These are phyloP conservation scores for Gentiana macrophylla DNA, from an alignment of 257 asterid species.

Conservation along the genomic window DNA sequence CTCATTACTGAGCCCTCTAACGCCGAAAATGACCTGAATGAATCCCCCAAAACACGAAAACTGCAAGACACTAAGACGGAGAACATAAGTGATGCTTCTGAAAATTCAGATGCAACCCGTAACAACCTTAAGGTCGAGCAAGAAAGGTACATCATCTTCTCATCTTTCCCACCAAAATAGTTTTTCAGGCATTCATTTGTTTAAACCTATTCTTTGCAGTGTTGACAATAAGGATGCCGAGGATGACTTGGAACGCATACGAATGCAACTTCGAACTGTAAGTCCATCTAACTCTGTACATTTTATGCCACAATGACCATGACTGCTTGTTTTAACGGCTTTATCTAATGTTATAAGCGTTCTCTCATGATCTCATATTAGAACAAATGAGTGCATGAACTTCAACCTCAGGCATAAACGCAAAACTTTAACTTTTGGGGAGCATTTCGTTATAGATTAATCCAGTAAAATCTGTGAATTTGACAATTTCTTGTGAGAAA, in stretches of 20 bases:
- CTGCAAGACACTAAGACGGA: constrained; percentile 26
- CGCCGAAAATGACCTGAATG: constrained; percentile 29
- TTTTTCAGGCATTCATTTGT: constrained; percentile 6
- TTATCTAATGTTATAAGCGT: no score
- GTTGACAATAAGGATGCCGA: constrained; percentile 20
- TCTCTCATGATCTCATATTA: no score
- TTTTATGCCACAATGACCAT: no score
- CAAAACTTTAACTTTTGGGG: no score
- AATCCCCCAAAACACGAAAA: constrained; percentile 27
- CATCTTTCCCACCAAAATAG: constrained; percentile 6
- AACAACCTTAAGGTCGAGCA: constrained; percentile 27
- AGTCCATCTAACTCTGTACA: constrained; percentile 15
- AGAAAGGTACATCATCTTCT: constrained; percentile 32
- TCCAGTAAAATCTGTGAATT: no score
- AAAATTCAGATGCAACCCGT: constrained; percentile 22
- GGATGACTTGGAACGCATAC: constrained; percentile 21
- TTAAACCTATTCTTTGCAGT: constrained; percentile 33
- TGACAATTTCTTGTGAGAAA: no score
- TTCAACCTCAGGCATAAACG: no score
- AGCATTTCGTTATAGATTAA: no score
- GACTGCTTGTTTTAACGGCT: no score
- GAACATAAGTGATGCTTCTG: constrained; percentile 14
- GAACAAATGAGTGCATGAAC: no score
- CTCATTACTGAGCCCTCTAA: constrained; percentile 25
- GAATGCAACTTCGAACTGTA: constrained; percentile 47